Base-by-base conservation (phyloP, 148 eudicot species). In the Chenopodium quinoa region DNA sequence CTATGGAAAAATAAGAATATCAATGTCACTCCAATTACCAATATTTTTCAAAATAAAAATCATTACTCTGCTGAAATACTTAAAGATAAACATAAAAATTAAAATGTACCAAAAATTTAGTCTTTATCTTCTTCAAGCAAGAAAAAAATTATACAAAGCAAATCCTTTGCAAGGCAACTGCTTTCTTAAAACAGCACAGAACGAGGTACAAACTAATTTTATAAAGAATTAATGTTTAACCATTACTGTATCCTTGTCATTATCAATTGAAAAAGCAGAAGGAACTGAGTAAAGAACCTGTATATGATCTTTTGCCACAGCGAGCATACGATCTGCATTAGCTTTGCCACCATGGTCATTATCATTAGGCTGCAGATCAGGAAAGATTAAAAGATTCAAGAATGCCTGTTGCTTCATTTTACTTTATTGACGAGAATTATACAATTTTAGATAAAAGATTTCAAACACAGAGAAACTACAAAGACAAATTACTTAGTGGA, bases 261-360 rank as follows among this genome's bases (percentile, higher is more conserved):
- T 19, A 56, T 56, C 22, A 2, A 14, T 56, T 22, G 19, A 12
- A 5, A 12, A 47, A 75, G 23, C 40, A 68, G 12, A 68, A 71
- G 66, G 73, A 34, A 34, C 22, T n/a, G 0, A 76, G 34, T 34
- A 77, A 25, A 54, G 44, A 40, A 93, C 99, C 98, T 92, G 97
- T 84, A 96, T 96, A 84, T 90, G 94, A 87, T 96, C 99, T 88
- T 91, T 94, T 47, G 91, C 87, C 48, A 75, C 72, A 73, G 97
- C 92, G 84, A 93, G 99, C 90, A 90, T 91, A 64, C 85, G 93
- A 58, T 84, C 92, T 81, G 86, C 88, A 88, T 80, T 87, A 78
- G 86, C 90, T 87, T 90, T 58, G 71, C 86, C 83, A 72, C 98
- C 97, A 88, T 93, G 94, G 83, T 96, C 91, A 82, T 91, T 91